Percentiles rank a stretch among this genome's conserved stretches.
Evolutionary conservation across 768 basidiomycete genomes (phyloP).

Genomic region (Boletus vermiculosoides): DNA sequence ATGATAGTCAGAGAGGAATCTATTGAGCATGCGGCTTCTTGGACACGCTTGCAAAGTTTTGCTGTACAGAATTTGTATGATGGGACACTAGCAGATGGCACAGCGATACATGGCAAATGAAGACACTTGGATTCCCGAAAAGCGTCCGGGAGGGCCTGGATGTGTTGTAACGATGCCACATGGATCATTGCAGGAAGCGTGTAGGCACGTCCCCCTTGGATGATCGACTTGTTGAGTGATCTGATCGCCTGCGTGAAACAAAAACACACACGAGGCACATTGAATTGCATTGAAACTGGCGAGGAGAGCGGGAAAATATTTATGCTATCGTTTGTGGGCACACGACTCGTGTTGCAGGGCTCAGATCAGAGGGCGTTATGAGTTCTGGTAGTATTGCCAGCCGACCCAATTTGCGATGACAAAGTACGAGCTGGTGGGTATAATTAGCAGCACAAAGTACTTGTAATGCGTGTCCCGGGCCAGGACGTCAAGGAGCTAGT

Average conservation of each 20-base stretch:
- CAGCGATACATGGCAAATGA: constrained; percentile 16
- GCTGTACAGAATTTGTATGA: constrained; percentile 1
- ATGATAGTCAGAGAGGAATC: constrained; percentile 12
- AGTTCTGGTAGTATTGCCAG: constrained; percentile 96
- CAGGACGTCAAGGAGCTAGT: constrained; percentile 61
- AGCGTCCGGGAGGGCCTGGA: background rate
- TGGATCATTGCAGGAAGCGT: constrained; percentile 24
- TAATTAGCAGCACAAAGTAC: constrained; percentile 74
- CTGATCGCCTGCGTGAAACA: constrained; percentile 18
- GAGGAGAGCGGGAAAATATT: constrained; percentile 6
- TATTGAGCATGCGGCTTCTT: constrained; percentile 16
- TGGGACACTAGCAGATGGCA: background rate
- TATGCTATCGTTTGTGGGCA: constrained; percentile 6
- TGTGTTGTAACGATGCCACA: constrained; percentile 11
- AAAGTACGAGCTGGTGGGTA: constrained; percentile 83
- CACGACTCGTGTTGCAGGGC: constrained; percentile 7
- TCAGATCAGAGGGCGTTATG: constrained; percentile 42
- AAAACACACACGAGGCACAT: constrained; percentile 23
- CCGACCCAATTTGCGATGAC: constrained; percentile 99
- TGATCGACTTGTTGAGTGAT: constrained; percentile 19
- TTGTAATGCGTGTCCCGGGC: constrained; percentile 85
- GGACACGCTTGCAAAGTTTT: constrained; percentile 18
- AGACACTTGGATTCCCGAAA: background rate
- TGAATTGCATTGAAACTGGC: constrained; percentile 16
- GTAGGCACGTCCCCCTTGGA: constrained; percentile 16